Conservation (phyloP, 805 yeast genomes). For the Saccharomycopsis synnaedendra region DNA sequence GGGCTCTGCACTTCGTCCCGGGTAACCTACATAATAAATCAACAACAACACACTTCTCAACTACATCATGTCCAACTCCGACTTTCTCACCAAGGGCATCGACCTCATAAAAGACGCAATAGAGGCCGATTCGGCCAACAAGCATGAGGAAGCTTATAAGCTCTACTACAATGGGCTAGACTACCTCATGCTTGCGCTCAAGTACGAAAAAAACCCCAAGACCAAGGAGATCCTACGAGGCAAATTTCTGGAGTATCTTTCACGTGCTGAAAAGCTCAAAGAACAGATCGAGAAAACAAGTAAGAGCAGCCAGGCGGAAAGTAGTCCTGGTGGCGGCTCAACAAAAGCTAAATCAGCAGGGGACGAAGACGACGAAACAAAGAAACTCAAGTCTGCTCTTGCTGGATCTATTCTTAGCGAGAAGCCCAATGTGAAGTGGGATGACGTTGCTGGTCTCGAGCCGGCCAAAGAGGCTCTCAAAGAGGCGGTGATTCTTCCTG, state of each 20-base stretch:
- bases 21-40: too few species aligned
- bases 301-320: conserved; percentile 28
- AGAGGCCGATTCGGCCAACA: conserved; percentile 82
- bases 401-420: conserved; percentile 88
- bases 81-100: conserved; percentile 88
- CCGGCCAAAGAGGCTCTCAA: conserved; percentile 92
- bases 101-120: conserved; percentile 91
- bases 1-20: too few species aligned
- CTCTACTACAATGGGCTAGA: conserved; percentile 88
- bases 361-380: conserved; percentile 72
- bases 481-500: conserved; percentile 95
- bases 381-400: conserved; percentile 81
- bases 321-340: conserved; percentile 42
- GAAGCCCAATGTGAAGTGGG: conserved; percentile 89
- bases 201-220: conserved; percentile 84
- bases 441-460: conserved; percentile 92
- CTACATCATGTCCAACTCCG: conserved; percentile 30
- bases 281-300: conserved; percentile 64
- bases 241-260: conserved; percentile 82
- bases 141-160: conserved; percentile 90
- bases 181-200: conserved; percentile 89
- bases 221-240: conserved; percentile 82
- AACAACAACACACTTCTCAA: too few species aligned
- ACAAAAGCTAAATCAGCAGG: conserved; percentile 40
- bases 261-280: conserved; percentile 89